Evolutionary conservation across 2,329 filamentous ascomycete genomes (phyloP), one percentile per base, ranked within the genome.

Genomic region (Trichoderma pleuroti): DNA sequence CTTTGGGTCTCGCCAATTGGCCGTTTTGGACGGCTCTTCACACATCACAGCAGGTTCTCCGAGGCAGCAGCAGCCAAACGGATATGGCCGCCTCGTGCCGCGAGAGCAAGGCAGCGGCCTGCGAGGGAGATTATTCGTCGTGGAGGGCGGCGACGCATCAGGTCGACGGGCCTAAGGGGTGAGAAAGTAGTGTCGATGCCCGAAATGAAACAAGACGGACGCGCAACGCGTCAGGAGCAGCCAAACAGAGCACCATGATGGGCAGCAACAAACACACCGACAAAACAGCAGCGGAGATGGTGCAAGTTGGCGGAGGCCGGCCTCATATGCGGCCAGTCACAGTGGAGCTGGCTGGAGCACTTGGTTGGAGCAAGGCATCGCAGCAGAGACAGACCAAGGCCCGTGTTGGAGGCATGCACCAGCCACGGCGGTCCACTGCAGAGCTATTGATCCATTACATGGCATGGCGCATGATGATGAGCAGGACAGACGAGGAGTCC

Each of bases 261-360:
- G 68, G 74, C 71, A 72, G 46, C 70, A 75, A 71, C 74, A 77
- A 79, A 79, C 77, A 79, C 78, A 80, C 79, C 79, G 79, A 79
- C 78, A 76, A 77, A 78, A 74, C 75, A 76, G 74, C 70, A 64
- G 70, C 64, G 70, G 70, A 71, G 65, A 71, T 63, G 59, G 70
- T 68, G 64, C 42, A 60, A 62, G 70, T 21, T 72, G 77, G 36
- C 71, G 71, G 75, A 73, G 78, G 78, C 76, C 78, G 78, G 46
- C 73, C 73, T 73, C 68, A 75, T 75, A 79, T 79, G 78, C 78
- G 78, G 77, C 78, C 78, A 73, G 76, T 77, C 77, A 76, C 74
- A 77, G 78, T 80, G 78, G 78, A 77, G 76, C 73, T 72, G 74
- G 74, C 73, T 74, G 34, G 39, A 56, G 73, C 61, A 21, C 36